Conservation (phyloP, 2,329 filamentous ascomycete species). For the Aspergillus fructus region DNA sequence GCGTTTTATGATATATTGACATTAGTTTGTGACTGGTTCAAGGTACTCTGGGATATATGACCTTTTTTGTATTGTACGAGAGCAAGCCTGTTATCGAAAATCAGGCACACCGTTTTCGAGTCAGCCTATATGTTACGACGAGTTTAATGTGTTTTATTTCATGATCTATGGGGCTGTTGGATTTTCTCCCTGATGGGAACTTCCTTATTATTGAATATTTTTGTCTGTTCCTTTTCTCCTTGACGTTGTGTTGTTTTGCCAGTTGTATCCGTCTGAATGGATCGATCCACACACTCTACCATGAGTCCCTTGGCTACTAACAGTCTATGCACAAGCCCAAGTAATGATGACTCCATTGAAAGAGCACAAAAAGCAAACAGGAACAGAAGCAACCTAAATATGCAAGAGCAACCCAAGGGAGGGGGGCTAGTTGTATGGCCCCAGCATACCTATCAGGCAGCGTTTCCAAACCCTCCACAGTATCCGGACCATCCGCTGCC, state of each 20-base stretch:
- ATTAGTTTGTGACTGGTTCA: not conserved
- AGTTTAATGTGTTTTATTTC: not conserved
- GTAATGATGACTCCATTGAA: not conserved
- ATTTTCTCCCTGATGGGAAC: not conserved
- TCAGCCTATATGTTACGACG: not conserved
- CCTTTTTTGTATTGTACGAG: slow-evolving; percentile 9
- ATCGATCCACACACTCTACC: not conserved
- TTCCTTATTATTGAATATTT: not conserved
- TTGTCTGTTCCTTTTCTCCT: not conserved
- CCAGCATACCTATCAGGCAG: not conserved
- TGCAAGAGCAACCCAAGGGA: not conserved
- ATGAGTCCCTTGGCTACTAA: slow-evolving; percentile 3
- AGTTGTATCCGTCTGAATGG: slow-evolving; percentile 9
- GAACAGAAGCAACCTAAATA: not conserved
- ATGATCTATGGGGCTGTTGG: slow-evolving; percentile 1
- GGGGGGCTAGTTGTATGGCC: not conserved
- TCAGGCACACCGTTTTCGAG: not conserved
- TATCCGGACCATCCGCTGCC: not conserved
- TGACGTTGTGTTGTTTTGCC: not conserved
- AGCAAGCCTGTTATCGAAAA: not conserved
- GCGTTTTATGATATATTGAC: not conserved
- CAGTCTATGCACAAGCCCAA: not conserved
- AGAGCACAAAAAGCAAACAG: not conserved
- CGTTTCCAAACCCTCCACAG: not conserved
- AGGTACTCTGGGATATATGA: not conserved